A percentile compares a stretch with the other conserved stretches of the same genome.
Evolutionary conservation across 495 filamentous ascomycete genomes (phyloP).

Genomic region (Darksidea phi): DNA sequence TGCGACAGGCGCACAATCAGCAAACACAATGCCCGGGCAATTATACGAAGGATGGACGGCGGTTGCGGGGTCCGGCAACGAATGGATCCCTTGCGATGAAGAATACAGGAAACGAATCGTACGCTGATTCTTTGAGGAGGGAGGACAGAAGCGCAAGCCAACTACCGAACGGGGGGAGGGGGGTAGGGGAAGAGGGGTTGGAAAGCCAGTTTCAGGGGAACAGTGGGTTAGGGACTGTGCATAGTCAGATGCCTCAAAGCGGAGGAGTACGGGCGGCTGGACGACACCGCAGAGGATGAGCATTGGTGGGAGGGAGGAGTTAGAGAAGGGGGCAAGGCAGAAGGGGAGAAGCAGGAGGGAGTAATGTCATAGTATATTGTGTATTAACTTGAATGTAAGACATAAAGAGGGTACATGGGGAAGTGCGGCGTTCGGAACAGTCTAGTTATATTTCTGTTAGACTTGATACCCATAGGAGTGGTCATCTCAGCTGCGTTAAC

Average conservation of each 20-base stretch:
- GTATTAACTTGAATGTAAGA: background rate
- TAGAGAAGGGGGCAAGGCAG: background rate
- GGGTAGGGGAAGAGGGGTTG: too few species aligned
- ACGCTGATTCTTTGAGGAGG: slow-evolving; percentile 42
- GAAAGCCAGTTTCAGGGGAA: too few species aligned
- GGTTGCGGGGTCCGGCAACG: slow-evolving; percentile 21
- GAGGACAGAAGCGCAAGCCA: slow-evolving; percentile 12
- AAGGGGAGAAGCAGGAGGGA: background rate
- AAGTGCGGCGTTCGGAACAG: too few species aligned
- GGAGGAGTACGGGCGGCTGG: background rate
- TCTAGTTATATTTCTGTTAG: background rate
- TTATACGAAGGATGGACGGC: background rate
- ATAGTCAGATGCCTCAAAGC: background rate
- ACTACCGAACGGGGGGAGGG: too few species aligned
- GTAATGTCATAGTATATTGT: background rate
- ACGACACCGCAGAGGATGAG: too few species aligned
- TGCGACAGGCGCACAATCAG: background rate
- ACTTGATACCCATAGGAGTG: too few species aligned
- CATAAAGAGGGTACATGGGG: too few species aligned
- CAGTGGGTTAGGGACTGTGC: too few species aligned
- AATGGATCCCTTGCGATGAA: slow-evolving; percentile 17
- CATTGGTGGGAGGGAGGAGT: background rate
- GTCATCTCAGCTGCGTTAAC: too few species aligned
- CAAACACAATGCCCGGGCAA: background rate
- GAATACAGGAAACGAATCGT: slow-evolving; percentile 39